Percentiles rank a stretch among this genome's conserved stretches.
Evolutionary conservation across 495 filamentous ascomycete genomes (phyloP).

Genomic region (Massariosphaeria phaeospora): DNA sequence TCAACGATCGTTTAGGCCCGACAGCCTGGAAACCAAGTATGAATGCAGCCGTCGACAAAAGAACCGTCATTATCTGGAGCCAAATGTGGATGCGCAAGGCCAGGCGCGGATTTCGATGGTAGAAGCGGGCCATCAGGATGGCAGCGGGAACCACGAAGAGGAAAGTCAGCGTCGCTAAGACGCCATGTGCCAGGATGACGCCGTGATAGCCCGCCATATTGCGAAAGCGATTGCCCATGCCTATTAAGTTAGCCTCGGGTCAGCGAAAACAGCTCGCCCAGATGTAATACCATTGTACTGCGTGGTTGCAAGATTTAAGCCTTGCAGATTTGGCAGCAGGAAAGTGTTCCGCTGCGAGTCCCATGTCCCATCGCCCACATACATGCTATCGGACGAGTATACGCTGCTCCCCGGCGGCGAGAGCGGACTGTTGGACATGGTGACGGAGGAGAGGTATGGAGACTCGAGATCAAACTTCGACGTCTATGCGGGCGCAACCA

Average conservation of each 20-base stretch:
- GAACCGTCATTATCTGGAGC: conserved; percentile 73
- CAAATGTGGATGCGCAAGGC: conserved; percentile 80
- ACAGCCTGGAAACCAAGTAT: conserved; percentile 75
- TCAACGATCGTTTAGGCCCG: conserved; percentile 67
- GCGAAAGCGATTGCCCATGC: conserved; percentile 87
- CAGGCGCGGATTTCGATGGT: conserved; percentile 55
- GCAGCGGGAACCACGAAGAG: conserved; percentile 75
- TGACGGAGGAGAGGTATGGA: background rate
- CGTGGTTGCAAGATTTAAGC: conserved; percentile 90
- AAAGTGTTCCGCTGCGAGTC: conserved; percentile 78
- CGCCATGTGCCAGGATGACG: conserved; percentile 76
- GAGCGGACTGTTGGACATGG: conserved; percentile 40
- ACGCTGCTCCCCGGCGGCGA: conserved; percentile 75
- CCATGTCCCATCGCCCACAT: conserved; percentile 91
- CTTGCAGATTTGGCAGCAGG: conserved; percentile 78
- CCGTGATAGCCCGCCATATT: conserved; percentile 68
- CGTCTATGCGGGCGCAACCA: background rate
- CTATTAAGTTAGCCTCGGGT: conserved; percentile 42
- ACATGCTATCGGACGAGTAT: conserved; percentile 76
- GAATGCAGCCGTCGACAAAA: conserved; percentile 67
- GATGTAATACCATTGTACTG: conserved; percentile 75
- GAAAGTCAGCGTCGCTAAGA: conserved; percentile 83
- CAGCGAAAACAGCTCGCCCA: background rate
- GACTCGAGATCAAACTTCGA: background rate
- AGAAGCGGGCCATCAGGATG: conserved; percentile 73